Conservation (phyloP, 2,329 filamentous ascomycete genomes). For the Fusarium falciforme region DNA sequence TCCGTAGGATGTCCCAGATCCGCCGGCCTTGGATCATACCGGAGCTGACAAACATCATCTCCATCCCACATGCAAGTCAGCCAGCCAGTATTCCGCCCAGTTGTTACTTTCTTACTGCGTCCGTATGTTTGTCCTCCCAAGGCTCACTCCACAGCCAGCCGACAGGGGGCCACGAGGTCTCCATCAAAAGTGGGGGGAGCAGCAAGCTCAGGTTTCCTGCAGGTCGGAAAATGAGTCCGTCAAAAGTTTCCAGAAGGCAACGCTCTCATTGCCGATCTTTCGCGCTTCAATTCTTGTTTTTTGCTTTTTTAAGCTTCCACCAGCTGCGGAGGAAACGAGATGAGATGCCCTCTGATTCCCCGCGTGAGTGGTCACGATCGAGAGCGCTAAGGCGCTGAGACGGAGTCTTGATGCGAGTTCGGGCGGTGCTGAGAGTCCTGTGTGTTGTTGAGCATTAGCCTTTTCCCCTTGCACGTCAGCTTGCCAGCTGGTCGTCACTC, state of each 20-base stretch:
- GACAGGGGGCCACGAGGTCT: conserved; percentile 11
- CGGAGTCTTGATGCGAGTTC: conserved; percentile 2
- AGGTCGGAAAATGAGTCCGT: conserved; percentile 15
- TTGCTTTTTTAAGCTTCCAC: conserved; percentile 14
- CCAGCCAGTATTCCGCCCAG: conserved; percentile 14
- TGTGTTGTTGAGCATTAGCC: background rate
- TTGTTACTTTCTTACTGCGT: conserved; percentile 6
- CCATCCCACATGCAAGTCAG: conserved; percentile 21
- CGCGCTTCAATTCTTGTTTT: background rate
- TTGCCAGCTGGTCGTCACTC: background rate
- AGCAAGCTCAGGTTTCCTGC: background rate
- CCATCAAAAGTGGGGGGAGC: conserved; percentile 24
- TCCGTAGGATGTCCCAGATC: conserved; percentile 10
- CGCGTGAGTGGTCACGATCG: conserved; percentile 14
- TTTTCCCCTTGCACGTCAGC: conserved; percentile 5
- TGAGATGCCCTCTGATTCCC: background rate
- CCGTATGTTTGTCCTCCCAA: conserved; percentile 3
- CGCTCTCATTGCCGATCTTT: conserved; percentile 13
- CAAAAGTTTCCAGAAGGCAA: conserved; percentile 31
- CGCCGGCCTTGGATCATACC: background rate
- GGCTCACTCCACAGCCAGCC: background rate
- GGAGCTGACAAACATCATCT: background rate
- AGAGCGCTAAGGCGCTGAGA: conserved; percentile 10
- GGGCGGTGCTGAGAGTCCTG: conserved; percentile 1
- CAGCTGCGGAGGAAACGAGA: conserved; percentile 13